A percentile compares a stretch with the other conserved stretches of the same genome.
Evolutionary conservation across 345 rosid genomes (phyloP).

Genomic region (Sisymbrium irio): DNA sequence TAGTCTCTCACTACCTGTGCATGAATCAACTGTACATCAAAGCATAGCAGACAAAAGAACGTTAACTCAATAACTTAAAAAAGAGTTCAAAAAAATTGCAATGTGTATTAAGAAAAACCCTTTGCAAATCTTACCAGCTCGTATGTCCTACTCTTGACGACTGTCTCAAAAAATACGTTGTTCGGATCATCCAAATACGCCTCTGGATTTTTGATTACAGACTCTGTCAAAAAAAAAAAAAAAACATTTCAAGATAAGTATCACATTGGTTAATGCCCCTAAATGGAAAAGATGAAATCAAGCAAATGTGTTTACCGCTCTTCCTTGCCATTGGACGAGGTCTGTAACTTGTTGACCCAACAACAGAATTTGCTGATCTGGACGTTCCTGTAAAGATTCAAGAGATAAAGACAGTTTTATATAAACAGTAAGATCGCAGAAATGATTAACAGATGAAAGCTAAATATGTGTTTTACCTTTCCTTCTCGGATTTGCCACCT

Average conservation of each 20-base stretch:
- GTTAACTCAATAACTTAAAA: neutral
- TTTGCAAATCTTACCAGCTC: constrained; percentile 6
- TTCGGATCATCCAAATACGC: neutral
- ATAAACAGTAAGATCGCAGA: neutral
- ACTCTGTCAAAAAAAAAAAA: neutral
- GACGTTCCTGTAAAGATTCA: neutral
- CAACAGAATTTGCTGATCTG: neutral
- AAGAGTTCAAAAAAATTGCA: neutral
- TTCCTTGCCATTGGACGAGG: neutral
- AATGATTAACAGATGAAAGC: neutral
- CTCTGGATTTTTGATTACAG: neutral
- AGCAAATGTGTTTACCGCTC: neutral
- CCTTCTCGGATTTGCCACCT: neutral
- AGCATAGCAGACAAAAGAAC: neutral
- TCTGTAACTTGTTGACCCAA: neutral
- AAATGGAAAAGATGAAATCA: neutral
- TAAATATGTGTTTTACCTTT: neutral
- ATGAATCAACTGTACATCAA: neutral
- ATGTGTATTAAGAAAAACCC: neutral
- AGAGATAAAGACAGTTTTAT: neutral
- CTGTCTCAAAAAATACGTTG: neutral
- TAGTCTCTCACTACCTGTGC: neutral
- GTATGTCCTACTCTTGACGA: neutral
- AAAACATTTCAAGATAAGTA: neutral
- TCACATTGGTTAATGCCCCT: neutral